These are phyloP conservation scores for Populus nigra DNA, from an alignment of 345 rosid genomes.

Conservation along the genomic window DNA sequence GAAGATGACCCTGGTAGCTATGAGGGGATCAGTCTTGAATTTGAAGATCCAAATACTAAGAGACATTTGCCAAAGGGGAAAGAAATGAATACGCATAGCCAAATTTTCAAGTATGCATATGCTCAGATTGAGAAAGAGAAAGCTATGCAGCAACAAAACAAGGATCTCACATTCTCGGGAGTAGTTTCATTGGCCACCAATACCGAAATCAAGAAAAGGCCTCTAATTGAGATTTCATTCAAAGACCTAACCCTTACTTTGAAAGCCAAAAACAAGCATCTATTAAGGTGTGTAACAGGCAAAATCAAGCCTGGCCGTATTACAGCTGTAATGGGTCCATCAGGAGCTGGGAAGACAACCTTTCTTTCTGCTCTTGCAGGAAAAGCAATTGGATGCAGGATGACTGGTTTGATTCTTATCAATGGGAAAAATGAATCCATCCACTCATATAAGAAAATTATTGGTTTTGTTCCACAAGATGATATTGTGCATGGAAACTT, in stretches of 20 bases:
- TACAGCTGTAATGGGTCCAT: slow-evolving; percentile 97
- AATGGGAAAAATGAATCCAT: slow-evolving; percentile 72
- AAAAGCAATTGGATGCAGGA: slow-evolving; percentile 72
- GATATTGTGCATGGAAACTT: slow-evolving; percentile 93
- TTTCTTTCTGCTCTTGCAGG: slow-evolving; percentile 88
- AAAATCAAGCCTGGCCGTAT: slow-evolving; percentile 75
- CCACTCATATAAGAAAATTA: slow-evolving; percentile 75
- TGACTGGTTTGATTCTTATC: slow-evolving; percentile 63
- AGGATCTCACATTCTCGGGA: slow-evolving; percentile 70
- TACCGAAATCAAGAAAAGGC: slow-evolving; percentile 57
- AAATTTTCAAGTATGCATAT: slow-evolving; percentile 78
- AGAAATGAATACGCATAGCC: slow-evolving; percentile 53
- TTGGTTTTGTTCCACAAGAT: slow-evolving; percentile 94
- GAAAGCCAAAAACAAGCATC: slow-evolving; percentile 63
- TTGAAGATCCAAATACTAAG: slow-evolving; percentile 33
- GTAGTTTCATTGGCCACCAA: slow-evolving; percentile 61
- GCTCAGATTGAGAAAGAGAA: slow-evolving; percentile 79
- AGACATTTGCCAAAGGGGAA: slow-evolving; percentile 37
- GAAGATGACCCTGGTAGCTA: slow-evolving; percentile 39
- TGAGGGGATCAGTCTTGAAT: slow-evolving; percentile 29
- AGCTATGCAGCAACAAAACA: slow-evolving; percentile 53
- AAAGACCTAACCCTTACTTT: slow-evolving; percentile 72
- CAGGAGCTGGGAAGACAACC: slow-evolving; percentile 97
- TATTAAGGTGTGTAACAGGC: slow-evolving; percentile 80
- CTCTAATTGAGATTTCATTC: slow-evolving; percentile 71